Percentiles rank a stretch among this genome's conserved stretches.
These are phyloP conservation scores for Blepharisma japonicum DNA, from an alignment of 73 alveolate genomes.

Conservation along the genomic window DNA sequence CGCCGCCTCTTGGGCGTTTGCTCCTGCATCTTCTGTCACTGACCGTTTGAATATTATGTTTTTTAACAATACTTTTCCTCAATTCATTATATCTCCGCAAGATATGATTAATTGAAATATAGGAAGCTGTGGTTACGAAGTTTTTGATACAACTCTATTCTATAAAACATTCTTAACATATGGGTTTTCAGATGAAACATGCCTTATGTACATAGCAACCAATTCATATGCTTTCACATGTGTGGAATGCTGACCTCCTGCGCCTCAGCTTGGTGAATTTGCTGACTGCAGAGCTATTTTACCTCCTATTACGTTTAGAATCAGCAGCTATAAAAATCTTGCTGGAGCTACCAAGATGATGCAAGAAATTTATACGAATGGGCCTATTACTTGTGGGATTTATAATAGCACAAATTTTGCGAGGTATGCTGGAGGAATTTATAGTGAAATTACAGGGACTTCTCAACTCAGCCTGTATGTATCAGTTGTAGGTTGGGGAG, in stretches of 20 bases:
- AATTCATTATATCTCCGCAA: constrained; percentile 76
- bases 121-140: too few relatives aligned
- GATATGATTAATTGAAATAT: constrained; percentile 62
- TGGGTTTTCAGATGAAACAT: constrained; percentile 70
- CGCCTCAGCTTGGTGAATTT: constrained; percentile 50
- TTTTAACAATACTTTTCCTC: constrained; percentile 83
- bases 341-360: constrained; percentile 72
- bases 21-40: constrained; percentile 80
- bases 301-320: constrained; percentile 25
- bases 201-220: constrained; percentile 54
- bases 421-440: constrained; percentile 80
- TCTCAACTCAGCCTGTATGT: constrained; percentile 49
- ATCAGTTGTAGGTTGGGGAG: constrained; percentile 84
- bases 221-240: constrained; percentile 46
- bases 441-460: constrained; percentile 40
- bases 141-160: too few relatives aligned
- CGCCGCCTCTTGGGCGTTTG: constrained; percentile 98
- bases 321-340: constrained; percentile 49
- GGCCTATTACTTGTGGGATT: constrained; percentile 75
- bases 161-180: constrained; percentile 55
- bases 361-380: constrained; percentile 64
- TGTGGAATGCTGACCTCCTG: constrained; percentile 46
- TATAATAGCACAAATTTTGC: constrained; percentile 51
- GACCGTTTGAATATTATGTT: constrained; percentile 88
- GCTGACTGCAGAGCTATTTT: not conserved